These are phyloP conservation scores for Fusarium xylarioides DNA, from an alignment of 2,329 filamentous ascomycete species.

Conservation along the genomic window DNA sequence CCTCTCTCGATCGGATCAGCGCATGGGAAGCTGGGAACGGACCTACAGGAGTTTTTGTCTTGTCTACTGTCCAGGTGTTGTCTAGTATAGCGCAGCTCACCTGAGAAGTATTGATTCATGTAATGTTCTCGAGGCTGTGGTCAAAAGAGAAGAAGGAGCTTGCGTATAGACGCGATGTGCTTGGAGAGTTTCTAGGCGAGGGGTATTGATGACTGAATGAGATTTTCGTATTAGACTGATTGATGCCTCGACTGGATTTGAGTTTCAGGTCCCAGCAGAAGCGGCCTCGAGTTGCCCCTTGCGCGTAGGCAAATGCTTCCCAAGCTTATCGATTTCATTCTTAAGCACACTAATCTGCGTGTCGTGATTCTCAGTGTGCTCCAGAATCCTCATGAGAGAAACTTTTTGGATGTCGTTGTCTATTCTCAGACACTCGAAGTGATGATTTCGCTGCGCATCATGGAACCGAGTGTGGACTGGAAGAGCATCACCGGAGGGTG, in stretches of 20 bases:
- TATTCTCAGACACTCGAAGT: too few relatives aligned
- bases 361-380: too few relatives aligned
- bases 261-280: slow-evolving; percentile 8
- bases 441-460: too few relatives aligned
- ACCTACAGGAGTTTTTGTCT: slow-evolving; percentile 36
- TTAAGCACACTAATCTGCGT: too few relatives aligned
- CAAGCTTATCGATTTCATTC: too few relatives aligned
- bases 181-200: slow-evolving; percentile 24
- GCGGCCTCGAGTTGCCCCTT: background rate
- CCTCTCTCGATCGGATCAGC: slow-evolving; percentile 28
- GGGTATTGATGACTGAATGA: slow-evolving; percentile 44
- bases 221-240: slow-evolving; percentile 31
- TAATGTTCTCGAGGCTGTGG: slow-evolving; percentile 37
- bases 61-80: slow-evolving; percentile 22
- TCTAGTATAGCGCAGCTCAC: slow-evolving; percentile 13
- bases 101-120: slow-evolving; percentile 20
- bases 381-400: too few relatives aligned
- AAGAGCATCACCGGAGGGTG: too few relatives aligned
- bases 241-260: background rate
- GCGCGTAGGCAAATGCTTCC: too few relatives aligned
- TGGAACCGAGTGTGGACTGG: too few relatives aligned
- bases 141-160: slow-evolving; percentile 20
- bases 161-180: slow-evolving; percentile 36
- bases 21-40: slow-evolving; percentile 24
- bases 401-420: too few relatives aligned